Evolutionary conservation across 2,329 filamentous ascomycete species (phyloP).

Genomic region (Aspergillus ibericus): DNA sequence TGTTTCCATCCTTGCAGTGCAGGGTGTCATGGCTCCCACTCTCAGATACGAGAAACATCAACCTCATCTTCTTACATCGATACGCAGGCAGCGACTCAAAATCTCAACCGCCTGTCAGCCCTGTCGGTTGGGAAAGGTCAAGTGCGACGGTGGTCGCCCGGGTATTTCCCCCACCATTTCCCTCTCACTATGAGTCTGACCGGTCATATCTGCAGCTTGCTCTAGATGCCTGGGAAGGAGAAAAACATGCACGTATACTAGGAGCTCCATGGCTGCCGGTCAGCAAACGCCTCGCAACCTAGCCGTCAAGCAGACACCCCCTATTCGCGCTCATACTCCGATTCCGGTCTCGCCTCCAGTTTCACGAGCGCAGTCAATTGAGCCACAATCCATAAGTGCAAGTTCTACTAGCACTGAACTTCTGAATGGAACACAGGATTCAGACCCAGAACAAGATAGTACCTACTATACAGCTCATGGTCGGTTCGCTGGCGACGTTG

Average conservation of each 20-base stretch:
- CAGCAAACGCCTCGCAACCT: background rate
- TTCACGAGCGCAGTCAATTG: too few species aligned
- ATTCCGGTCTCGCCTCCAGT: too few species aligned
- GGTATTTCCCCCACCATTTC: constrained; percentile 4
- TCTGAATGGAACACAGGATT: background rate
- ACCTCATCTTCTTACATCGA: background rate
- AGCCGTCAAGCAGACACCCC: background rate
- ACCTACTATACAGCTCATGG: constrained; percentile 18
- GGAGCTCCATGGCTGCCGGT: background rate
- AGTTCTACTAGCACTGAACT: background rate
- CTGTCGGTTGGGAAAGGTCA: constrained; percentile 19
- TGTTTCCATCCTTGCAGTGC: too few species aligned
- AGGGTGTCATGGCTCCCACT: too few species aligned
- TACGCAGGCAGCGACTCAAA: constrained; percentile 14
- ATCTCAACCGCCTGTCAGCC: constrained; percentile 18
- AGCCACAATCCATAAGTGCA: background rate
- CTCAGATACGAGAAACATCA: background rate
- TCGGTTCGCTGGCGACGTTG: constrained; percentile 16
- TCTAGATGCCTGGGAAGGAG: constrained; percentile 8
- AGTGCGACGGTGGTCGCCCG: constrained; percentile 20
- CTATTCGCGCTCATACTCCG: too few species aligned
- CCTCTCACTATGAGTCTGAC: background rate
- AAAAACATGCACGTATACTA: constrained; percentile 17
- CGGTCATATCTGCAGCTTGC: constrained; percentile 6
- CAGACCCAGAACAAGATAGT: background rate